Percentiles rank a stretch among this genome's conserved stretches.
These are phyloP conservation scores for Nemania sp. DNA, from an alignment of 2,329 filamentous ascomycete genomes.

Conservation along the genomic window DNA sequence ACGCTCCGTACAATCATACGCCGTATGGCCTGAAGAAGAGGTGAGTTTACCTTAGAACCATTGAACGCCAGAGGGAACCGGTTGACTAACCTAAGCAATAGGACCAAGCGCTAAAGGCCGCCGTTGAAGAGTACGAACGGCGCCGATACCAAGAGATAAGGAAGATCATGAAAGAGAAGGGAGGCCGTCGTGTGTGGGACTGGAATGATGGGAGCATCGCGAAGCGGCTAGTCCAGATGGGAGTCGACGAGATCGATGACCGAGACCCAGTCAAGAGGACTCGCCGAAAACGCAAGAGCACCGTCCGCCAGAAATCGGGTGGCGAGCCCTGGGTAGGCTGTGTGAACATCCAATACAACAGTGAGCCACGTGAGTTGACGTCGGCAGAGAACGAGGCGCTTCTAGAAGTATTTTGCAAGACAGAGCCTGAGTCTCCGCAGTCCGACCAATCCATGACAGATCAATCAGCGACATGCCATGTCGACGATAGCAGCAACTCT, in stretches of 20 bases:
- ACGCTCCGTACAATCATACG: constrained; percentile 62
- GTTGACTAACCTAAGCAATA: constrained; percentile 45
- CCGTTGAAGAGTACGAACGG: constrained; percentile 54
- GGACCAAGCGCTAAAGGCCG: constrained; percentile 57
- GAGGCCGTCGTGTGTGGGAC: constrained; percentile 63
- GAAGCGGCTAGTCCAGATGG: constrained; percentile 61
- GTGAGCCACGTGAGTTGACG: constrained; percentile 45
- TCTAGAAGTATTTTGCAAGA: constrained; percentile 47
- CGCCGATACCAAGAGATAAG: constrained; percentile 59
- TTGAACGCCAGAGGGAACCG: constrained; percentile 3
- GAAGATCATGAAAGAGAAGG: constrained; percentile 61
- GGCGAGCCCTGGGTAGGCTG: constrained; percentile 40
- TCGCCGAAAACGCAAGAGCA: constrained; percentile 56
- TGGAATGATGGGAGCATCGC: constrained; percentile 64
- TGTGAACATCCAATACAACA: constrained; percentile 39
- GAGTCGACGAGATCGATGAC: constrained; percentile 59
- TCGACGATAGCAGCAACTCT: constrained; percentile 38
- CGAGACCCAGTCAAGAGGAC: constrained; percentile 56
- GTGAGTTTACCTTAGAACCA: constrained; percentile 55
- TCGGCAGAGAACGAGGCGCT: constrained; percentile 50
- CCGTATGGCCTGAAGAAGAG: constrained; percentile 62
- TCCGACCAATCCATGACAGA: constrained; percentile 36
- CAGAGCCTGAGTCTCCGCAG: constrained; percentile 35
- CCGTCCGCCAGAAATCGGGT: constrained; percentile 39
- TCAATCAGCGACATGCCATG: constrained; percentile 39